These are phyloP conservation scores for Erodium trifolium DNA, from an alignment of 441 rosid genomes.

Conservation along the genomic window DNA sequence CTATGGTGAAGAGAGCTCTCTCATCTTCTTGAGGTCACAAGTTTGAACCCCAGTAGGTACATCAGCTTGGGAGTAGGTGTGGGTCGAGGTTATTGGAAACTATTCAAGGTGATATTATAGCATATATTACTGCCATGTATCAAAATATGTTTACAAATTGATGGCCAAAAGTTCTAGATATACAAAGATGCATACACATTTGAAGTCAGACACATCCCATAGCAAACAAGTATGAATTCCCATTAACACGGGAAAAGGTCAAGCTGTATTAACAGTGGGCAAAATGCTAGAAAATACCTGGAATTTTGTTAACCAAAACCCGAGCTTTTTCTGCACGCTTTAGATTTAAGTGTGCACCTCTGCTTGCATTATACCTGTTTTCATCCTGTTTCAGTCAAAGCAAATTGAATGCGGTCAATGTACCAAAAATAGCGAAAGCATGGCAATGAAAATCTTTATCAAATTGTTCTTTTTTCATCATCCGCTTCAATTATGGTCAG, in stretches of 20 bases:
- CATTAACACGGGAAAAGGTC: background rate
- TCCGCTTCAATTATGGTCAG: background rate
- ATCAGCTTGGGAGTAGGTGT: too few species aligned
- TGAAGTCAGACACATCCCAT: background rate
- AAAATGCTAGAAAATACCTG: slow-evolving; percentile 37
- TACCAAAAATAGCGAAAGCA: background rate
- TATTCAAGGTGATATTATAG: background rate
- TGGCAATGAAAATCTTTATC: background rate
- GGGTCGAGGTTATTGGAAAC: too few species aligned
- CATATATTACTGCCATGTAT: background rate
- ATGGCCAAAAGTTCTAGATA: too few species aligned
- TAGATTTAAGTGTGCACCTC: slow-evolving; percentile 79
- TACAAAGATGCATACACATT: too few species aligned
- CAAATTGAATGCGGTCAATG: slow-evolving; percentile 6
- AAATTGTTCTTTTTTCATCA: background rate
- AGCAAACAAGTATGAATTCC: background rate
- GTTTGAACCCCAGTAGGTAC: too few species aligned
- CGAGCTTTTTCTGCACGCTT: slow-evolving; percentile 43
- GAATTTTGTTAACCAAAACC: slow-evolving; percentile 85
- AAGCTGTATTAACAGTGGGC: background rate
- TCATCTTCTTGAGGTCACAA: too few species aligned
- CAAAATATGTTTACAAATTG: too few species aligned
- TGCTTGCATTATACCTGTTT: slow-evolving; percentile 84
- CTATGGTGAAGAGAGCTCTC: too few species aligned
- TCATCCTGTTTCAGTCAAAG: slow-evolving; percentile 60